Evolutionary conservation across 345 rosid species (phyloP).

Genomic region (Brassica carinata): DNA sequence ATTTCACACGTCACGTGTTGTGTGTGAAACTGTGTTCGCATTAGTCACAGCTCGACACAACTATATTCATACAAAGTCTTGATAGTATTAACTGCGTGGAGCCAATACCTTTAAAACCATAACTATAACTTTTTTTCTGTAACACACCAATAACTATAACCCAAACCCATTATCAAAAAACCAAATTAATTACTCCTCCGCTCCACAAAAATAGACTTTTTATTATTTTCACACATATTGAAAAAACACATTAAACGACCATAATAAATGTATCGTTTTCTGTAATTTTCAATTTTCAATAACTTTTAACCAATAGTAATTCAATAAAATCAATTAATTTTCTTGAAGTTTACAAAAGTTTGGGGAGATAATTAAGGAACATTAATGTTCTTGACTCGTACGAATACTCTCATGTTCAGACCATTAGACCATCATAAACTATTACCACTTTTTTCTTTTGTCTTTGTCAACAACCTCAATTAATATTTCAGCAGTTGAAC

Average conservation of each 20-base stretch:
- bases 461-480: conserved; percentile 41
- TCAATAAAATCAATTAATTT: too few species aligned
- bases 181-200: background rate
- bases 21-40: conserved; percentile 44
- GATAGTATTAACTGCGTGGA: conserved; percentile 29
- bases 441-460: background rate
- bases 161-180: background rate
- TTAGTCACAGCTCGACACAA: conserved; percentile 39
- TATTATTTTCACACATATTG: too few species aligned
- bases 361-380: conserved; percentile 28
- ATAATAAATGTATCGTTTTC: too few species aligned
- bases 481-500: conserved; percentile 54
- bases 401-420: conserved; percentile 39
- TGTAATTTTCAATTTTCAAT: too few species aligned
- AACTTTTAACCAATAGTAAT: too few species aligned
- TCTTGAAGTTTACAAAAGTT: background rate
- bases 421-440: conserved; percentile 9
- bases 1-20: conserved; percentile 35
- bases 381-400: conserved; percentile 36
- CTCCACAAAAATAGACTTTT: too few species aligned
- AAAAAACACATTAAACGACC: too few species aligned
- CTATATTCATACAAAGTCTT: conserved; percentile 44
- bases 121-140: background rate
- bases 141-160: conserved; percentile 14
- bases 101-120: conserved; percentile 24